Conservation (phyloP, 768 basidiomycete species). For the Pulveroboletus sp. region DNA sequence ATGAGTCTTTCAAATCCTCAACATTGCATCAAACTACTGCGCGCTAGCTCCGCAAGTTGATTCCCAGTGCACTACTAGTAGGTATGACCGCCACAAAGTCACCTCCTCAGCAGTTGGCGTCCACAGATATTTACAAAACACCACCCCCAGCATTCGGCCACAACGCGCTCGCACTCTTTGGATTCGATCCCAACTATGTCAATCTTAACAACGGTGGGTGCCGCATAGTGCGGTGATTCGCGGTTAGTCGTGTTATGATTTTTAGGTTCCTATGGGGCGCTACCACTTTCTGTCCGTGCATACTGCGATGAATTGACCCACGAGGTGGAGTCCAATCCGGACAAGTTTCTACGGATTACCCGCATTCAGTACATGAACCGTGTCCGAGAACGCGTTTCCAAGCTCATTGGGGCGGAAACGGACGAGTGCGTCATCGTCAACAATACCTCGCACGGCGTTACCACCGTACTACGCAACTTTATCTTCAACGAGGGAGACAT, state of each 20-base stretch:
- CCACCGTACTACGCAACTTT: conserved; percentile 64
- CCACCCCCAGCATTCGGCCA: conserved; percentile 52
- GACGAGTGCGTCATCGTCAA: conserved; percentile 54
- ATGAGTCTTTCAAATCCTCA: too few relatives aligned
- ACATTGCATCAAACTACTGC: too few relatives aligned
- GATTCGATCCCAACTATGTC: conserved; percentile 53
- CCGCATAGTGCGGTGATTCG: too few relatives aligned
- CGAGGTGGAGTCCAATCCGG: conserved; percentile 51
- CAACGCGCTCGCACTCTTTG: conserved; percentile 48
- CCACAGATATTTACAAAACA: too few relatives aligned
- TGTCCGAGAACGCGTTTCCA: conserved; percentile 45
- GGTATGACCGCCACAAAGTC: too few relatives aligned
- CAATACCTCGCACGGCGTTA: conserved; percentile 39
- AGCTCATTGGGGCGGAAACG: conserved; percentile 45
- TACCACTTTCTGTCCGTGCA: conserved; percentile 49
- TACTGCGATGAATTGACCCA: conserved; percentile 40
- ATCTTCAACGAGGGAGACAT: conserved; percentile 52
- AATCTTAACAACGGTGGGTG: conserved; percentile 73
- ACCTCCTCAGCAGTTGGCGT: too few relatives aligned
- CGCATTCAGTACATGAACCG: conserved; percentile 34
- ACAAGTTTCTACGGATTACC: conserved; percentile 46
- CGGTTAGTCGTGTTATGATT: too few relatives aligned
- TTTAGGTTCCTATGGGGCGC: conserved; percentile 58
- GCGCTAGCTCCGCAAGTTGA: too few relatives aligned
- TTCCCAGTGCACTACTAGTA: too few relatives aligned